Base-by-base conservation (phyloP, 2,329 filamentous ascomycete species). In the Dothistroma septosporum region DNA sequence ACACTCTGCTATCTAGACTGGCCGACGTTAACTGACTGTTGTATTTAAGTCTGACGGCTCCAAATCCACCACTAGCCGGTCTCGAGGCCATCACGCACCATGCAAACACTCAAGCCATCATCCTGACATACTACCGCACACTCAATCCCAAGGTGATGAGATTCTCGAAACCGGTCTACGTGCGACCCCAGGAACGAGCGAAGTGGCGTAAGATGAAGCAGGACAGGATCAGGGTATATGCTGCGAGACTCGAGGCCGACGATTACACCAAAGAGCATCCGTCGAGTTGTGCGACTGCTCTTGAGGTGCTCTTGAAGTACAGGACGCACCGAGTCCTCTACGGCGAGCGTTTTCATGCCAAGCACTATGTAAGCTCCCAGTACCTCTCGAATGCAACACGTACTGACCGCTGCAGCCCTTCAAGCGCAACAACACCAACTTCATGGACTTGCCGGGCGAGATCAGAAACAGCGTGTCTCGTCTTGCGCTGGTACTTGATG, bases 361-460 rank as follows among this genome's bases (percentile, higher is more conserved):
- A 7, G 1, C 53, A 60, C 16, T 60, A 60, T 7, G 33, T 37
- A 3, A 37, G 33, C n/a, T n/a, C n/a, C n/a, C n/a, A n/a, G n/a
- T n/a, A n/a, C n/a, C n/a, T n/a, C n/a, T n/a, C n/a, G n/a, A n/a
- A n/a, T n/a, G n/a, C n/a, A n/a, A n/a, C n/a, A n/a, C 33, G 33
- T 16, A 9, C 33, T 37, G 33, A 37, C 10, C 3, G 2, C 4
- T 4, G 2, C 10, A 3, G 33, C 53, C 41, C 11, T 57, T 31
- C 47, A 16, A 52, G 12, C 44, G 10, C 21, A 58, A 1, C 33
- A 21, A 21, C n/a, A 22, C 28, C 28, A 31, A 24, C 21, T 63
- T 65, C 56, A 14, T 60, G 31, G 48, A 59, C 11, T 49, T 65
- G 7, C 61, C 63, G 3, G n/a, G 46, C 6, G 63, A 65, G 52